A percentile compares a stretch with the other conserved stretches of the same genome.
Conservation (phyloP, 306 rosid species). For the Corylus avellana region DNA sequence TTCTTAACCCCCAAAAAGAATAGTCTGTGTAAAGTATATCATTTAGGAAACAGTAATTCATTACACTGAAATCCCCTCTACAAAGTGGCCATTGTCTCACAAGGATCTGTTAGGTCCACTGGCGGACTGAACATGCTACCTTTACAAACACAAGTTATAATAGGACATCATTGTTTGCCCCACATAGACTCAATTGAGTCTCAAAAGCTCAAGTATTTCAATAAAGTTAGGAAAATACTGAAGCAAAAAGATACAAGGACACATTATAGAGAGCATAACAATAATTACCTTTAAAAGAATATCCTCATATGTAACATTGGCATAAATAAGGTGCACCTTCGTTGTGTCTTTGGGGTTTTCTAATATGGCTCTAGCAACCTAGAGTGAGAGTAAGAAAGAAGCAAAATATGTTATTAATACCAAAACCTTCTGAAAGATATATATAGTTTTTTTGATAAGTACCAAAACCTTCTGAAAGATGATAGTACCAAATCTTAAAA, state of each 20-base stretch:
- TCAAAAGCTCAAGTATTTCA: conserved; percentile 11
- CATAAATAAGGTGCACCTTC: conserved; percentile 92
- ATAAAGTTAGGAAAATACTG: conserved; percentile 5
- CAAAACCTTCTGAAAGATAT: not conserved
- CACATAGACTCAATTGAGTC: not conserved
- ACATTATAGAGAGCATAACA: conserved; percentile 10
- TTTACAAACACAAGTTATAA: conserved; percentile 4
- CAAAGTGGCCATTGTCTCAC: not conserved
- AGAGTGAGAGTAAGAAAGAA: conserved; percentile 16
- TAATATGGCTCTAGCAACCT: conserved; percentile 94
- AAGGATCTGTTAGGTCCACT: conserved; percentile 4
- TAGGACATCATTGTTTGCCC: conserved; percentile 14
- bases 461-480: not conserved
- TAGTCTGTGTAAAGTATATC: not conserved
- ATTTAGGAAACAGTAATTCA: not conserved
- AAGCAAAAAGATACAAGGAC: not conserved
- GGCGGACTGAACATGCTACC: not conserved
- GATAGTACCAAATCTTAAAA: not conserved
- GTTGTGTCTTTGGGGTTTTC: conserved; percentile 89
- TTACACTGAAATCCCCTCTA: not conserved
- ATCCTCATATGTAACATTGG: conserved; percentile 84
- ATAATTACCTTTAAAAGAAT: conserved; percentile 83
- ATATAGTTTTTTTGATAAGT: too few relatives aligned
- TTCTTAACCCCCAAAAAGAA: not conserved
- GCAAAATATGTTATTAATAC: not conserved